Evolutionary conservation across 495 filamentous ascomycete genomes (phyloP), one percentile per base, ranked within the genome.

Genomic region (Talaromyces adpressus): DNA sequence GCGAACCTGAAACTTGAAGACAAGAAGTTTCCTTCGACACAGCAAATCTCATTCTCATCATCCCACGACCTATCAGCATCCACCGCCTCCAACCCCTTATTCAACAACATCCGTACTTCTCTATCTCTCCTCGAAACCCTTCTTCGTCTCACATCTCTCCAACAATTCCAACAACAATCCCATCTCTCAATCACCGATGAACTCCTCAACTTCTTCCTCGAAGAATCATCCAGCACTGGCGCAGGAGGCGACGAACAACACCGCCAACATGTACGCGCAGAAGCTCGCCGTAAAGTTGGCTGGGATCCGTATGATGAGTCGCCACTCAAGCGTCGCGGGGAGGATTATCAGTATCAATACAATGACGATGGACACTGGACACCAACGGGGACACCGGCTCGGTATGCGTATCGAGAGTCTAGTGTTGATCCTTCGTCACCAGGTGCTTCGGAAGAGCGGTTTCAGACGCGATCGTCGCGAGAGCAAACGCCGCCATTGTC

Each of bases 151-250:
- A 90, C 89, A 7, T 89, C 91, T 52, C 82, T 98, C n/a, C 94
- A 98, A 72, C 93, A 98, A 79, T 96, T 94, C 75, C 91, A 96
- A 70, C 95, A 99, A 82, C 82, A 87, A 49, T 91, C 92, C 1
- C 95, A 99, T 67, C 84, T 98, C 32, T 83, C 91, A 36, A 95
- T 97, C 68, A 91, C 89, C n/a, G 95, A 99, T 70, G 91, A 99
- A 71, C 83, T 97, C 7, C 81, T 98, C 16, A 92, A 87, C 62
- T 97, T 98, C 79, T 99, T 98, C 80, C 83, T 99, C 39, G 86
- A 90, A 65, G 92, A 96, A 70, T 89, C 86, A 0, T 81, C 84
- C 25, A 84, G 85, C 5, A 90, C 89, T 5, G 91, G 86, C 64
- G 86, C 89, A 20, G 91, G 89, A 0, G 80, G 85, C 32, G 84